phyloP scores from a whole-genome alignment of 495 filamentous ascomycete genomes.

The Annulohypoxylon moriforme region DNA sequence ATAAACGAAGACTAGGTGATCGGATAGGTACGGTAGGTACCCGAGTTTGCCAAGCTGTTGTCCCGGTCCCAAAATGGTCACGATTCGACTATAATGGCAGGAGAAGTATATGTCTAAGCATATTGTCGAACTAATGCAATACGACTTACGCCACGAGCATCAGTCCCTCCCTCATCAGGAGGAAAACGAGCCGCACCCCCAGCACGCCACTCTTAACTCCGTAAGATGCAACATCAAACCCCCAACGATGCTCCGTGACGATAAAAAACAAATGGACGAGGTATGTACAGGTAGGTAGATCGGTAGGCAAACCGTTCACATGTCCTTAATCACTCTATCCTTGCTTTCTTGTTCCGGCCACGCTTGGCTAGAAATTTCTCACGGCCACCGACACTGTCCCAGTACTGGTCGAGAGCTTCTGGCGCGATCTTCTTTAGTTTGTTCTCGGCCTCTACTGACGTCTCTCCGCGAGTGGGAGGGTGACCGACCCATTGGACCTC shows the following conservation, averaged over 20 bases:
- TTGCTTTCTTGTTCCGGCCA: slow-evolving; percentile 39
- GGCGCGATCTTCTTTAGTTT: slow-evolving; percentile 45
- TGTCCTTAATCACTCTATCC: slow-evolving; percentile 21
- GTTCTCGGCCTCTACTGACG: slow-evolving; percentile 41
- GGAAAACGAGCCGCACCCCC: slow-evolving; percentile 1
- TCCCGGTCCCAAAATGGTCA: slow-evolving; percentile 8
- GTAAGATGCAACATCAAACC: slow-evolving; percentile 26
- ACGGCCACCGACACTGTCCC: slow-evolving; percentile 45
- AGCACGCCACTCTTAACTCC: slow-evolving; percentile 29
- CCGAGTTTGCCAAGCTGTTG: not conserved
- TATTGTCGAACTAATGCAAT: slow-evolving; percentile 7
- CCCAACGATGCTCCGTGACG: slow-evolving; percentile 11
- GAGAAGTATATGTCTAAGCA: not conserved
- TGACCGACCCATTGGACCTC: slow-evolving; percentile 51
- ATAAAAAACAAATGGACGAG: not conserved
- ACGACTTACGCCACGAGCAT: not conserved
- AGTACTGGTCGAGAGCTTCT: slow-evolving; percentile 35
- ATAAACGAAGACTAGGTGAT: not conserved
- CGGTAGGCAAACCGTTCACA: not conserved
- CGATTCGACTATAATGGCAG: not conserved
- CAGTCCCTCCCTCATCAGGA: not conserved
- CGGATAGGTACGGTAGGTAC: not conserved
- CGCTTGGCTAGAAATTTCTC: slow-evolving; percentile 38
- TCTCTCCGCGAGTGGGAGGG: slow-evolving; percentile 40
- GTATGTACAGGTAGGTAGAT: slow-evolving; percentile 5